These are phyloP conservation scores for Sarocladiaceae sp. DNA, from an alignment of 2,329 filamentous ascomycete species.

Conservation along the genomic window DNA sequence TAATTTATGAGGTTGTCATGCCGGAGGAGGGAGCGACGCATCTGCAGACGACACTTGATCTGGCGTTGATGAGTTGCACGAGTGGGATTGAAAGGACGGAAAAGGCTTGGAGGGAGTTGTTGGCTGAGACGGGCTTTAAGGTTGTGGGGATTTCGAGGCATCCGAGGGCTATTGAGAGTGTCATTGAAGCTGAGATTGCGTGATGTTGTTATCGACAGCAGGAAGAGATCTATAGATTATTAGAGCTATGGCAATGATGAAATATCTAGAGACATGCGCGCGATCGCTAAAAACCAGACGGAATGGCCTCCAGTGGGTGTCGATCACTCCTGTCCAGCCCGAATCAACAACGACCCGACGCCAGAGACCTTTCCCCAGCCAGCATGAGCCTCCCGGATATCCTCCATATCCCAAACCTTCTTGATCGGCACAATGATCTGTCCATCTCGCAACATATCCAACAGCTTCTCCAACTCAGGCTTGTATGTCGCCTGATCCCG, in stretches of 20 bases:
- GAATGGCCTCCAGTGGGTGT: no score
- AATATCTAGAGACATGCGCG: no score
- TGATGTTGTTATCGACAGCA: no score
- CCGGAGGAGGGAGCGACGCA: conserved; percentile 24
- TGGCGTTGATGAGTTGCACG: conserved; percentile 28
- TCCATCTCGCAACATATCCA: conserved; percentile 26
- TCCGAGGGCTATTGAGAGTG: conserved; percentile 14
- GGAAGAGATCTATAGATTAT: no score
- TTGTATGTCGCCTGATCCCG: conserved; percentile 28
- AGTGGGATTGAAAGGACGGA: conserved; percentile 26
- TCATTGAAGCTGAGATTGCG: conserved; percentile 14
- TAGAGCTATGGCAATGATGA: no score
- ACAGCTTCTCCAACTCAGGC: conserved; percentile 24
- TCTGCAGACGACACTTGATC: conserved; percentile 25
- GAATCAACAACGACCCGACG: background rate
- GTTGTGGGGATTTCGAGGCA: conserved; percentile 24
- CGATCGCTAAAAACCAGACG: no score
- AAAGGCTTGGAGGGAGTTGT: conserved; percentile 21
- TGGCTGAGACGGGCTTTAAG: conserved; percentile 21
- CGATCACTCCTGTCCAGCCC: background rate
- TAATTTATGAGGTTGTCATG: conserved; percentile 31
- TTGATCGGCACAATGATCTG: conserved; percentile 32
- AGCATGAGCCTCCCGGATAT: conserved; percentile 32
- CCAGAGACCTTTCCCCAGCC: conserved; percentile 24
- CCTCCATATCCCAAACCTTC: conserved; percentile 35